Evolutionary conservation across 805 yeast genomes (phyloP), one percentile per base, ranked within the genome.

Genomic region (Candida nitratophila): DNA sequence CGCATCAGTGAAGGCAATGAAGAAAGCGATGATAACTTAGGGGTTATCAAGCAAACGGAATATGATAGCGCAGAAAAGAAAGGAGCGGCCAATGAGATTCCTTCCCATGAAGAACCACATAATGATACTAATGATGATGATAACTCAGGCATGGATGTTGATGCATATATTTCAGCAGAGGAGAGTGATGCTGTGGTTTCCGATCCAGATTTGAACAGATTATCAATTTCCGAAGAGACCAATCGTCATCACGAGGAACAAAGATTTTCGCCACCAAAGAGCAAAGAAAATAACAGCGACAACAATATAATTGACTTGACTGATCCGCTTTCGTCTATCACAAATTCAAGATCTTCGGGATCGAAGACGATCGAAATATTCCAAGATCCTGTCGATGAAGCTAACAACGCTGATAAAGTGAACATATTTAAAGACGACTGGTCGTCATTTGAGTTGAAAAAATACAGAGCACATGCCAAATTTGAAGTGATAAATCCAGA

Each of bases 321-420:
- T 9, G 62, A 57, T 42, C 62, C 62, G n/a, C 40, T 57, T 16
- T 42, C 53, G 1, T 33, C 48, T 1, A 35, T 57, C 11, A 54
- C 60, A 0, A 47, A 50, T 14, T 43, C 41, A 8, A 37, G 17
- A 41, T 8, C 50, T 9, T 17, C 54, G 4, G 48, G 44, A 15
- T 20, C 41, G 19, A 27, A 39, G n/a, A n/a, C 36, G n/a, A 20
- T 31, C 20, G 37, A 39, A 11, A 39, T 31, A 17, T 39, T 39
- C 29, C 19, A 27, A 27, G 41, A 39, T 29, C 26, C 41, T 4
- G 10, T 11, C 7, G 17, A 10, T 20, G 26, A 16, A 9, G 30
- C 12, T n/a, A 12, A 16, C 7, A n/a, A 29, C 8, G 8, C 12
- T 29, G n/a, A 29, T 11, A 14, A 29, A 29, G 15, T 11, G 4